Percentiles rank a stretch among this genome's conserved stretches.
Conservation (phyloP, 805 yeast genomes). For the Ogataea nonfermentans region DNA sequence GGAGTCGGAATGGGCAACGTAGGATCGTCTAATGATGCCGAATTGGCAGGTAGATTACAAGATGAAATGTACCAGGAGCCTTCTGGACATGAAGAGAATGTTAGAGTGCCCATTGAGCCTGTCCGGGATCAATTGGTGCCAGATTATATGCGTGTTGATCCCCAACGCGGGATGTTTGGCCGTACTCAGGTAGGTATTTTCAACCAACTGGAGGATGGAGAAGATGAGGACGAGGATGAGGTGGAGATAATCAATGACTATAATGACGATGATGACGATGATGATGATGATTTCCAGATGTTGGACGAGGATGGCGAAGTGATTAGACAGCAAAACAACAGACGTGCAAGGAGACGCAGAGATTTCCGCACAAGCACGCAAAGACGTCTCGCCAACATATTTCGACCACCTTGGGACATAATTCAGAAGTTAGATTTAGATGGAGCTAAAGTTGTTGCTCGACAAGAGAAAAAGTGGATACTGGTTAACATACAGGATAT, state of each 20-base stretch:
- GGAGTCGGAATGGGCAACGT: slow-evolving; percentile 36
- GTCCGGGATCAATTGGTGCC: slow-evolving; percentile 60
- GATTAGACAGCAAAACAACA: slow-evolving; percentile 36
- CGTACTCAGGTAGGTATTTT: slow-evolving; percentile 50
- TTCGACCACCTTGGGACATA: slow-evolving; percentile 92
- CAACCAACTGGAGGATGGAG: slow-evolving; percentile 44
- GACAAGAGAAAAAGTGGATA: slow-evolving; percentile 70
- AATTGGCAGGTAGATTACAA: slow-evolving; percentile 60
- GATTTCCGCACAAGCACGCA: slow-evolving; percentile 43
- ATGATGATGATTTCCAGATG: slow-evolving; percentile 39
- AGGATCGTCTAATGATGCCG: slow-evolving; percentile 38
- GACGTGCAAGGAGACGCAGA: slow-evolving; percentile 28
- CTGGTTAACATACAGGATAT: slow-evolving; percentile 85
- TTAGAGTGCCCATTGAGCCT: slow-evolving; percentile 77
- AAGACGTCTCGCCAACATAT: slow-evolving; percentile 73
- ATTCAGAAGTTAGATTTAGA: slow-evolving; percentile 70
- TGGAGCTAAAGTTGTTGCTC: slow-evolving; percentile 67
- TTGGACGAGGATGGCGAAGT: slow-evolving; percentile 38
- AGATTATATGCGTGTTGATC: slow-evolving; percentile 22
- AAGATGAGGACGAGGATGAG: slow-evolving; percentile 31
- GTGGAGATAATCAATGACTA: slow-evolving; percentile 8
- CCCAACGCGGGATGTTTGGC: slow-evolving; percentile 47
- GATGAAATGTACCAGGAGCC: slow-evolving; percentile 55
- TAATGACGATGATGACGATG: slow-evolving; percentile 35
- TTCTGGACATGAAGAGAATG: slow-evolving; percentile 39